Evolutionary conservation across 2,329 filamentous ascomycete genomes (phyloP), one percentile per base, ranked within the genome.

Genomic region (Didymella exigua): DNA sequence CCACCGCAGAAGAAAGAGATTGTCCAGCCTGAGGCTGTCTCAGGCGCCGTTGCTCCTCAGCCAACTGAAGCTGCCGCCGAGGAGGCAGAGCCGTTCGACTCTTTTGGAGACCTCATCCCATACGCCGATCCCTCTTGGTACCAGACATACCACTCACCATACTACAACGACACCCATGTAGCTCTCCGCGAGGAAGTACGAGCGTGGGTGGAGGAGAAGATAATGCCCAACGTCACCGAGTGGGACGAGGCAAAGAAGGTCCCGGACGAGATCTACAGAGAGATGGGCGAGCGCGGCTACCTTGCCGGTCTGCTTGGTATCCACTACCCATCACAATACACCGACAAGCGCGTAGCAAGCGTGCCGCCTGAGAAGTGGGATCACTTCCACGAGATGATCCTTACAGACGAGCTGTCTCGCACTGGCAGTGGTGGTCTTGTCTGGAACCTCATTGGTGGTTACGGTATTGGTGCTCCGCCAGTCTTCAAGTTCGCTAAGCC

Each of bases 241-340:
- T 99, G 95, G 95, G 95, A 99, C 67, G 95, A 98, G 82, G 90
- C 88, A 67, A 96, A 92, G 81, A 85, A 88, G 72, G 92, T 98
- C 1, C 93, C 95, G 0, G 86, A 90, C 40, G 84, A 86, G 65
- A 90, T 99, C 71, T 99, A 96, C 84, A 93, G 96, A 80, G 87
- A 95, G 74, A 95, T 97, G 89, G 95, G 95, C 54, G 88, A 91
- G 61, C 86, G 90, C 40, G 95, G 95, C 34, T 99, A 97, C 74
- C 85, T 99, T 16, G 89, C 92, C n/a, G 95, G 95, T 65, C 82
- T 98, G 54, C 82, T 99, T 61, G 95, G 93, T 62, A 84, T 91
- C 59, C 82, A 89, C 71, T 98, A 90, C 79, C 92, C 91, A 13
- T 84, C 82, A 56, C 79, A 96, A 65, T 88, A 93, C 71, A 87